Conservation (phyloP, 352 stramenopile genomes). For the Aphanomyces invadans region DNA sequence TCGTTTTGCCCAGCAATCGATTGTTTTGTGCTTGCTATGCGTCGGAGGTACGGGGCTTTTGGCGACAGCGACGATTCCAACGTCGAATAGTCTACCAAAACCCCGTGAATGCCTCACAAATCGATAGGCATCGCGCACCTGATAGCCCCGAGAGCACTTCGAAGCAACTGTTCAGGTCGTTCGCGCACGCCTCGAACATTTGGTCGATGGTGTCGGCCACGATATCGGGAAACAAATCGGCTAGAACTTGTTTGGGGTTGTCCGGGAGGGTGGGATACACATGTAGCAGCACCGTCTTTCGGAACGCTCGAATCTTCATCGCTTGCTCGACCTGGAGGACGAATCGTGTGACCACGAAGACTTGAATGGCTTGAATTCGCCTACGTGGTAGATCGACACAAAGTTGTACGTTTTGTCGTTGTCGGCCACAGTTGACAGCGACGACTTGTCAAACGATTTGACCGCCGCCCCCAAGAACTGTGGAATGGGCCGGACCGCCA, state of each 20-base stretch:
- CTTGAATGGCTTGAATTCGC: background rate
- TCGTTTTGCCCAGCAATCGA: background rate
- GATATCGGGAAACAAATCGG: constrained; percentile 18
- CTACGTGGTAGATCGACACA: constrained; percentile 9
- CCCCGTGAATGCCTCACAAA: background rate
- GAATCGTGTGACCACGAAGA: no score
- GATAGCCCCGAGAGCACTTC: constrained; percentile 20
- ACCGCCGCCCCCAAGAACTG: background rate
- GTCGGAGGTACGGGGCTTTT: constrained; percentile 6
- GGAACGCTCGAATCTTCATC: constrained; percentile 23
- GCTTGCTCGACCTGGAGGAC: constrained; percentile 20
- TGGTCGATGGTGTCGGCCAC: constrained; percentile 20
- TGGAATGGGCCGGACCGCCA: background rate
- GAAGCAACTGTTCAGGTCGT: constrained; percentile 22
- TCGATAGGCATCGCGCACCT: no score
- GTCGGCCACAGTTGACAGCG: background rate
- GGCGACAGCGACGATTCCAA: constrained; percentile 10
- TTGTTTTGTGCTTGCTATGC: background rate
- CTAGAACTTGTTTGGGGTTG: background rate
- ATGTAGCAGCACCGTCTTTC: constrained; percentile 14
- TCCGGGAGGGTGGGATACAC: constrained; percentile 2
- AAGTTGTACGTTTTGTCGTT: background rate
- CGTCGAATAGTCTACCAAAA: constrained; percentile 10
- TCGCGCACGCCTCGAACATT: constrained; percentile 19
- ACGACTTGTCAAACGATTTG: constrained; percentile 17